Conservation (phyloP, 139 green algal genomes). For the Coelastrella sp. region DNA sequence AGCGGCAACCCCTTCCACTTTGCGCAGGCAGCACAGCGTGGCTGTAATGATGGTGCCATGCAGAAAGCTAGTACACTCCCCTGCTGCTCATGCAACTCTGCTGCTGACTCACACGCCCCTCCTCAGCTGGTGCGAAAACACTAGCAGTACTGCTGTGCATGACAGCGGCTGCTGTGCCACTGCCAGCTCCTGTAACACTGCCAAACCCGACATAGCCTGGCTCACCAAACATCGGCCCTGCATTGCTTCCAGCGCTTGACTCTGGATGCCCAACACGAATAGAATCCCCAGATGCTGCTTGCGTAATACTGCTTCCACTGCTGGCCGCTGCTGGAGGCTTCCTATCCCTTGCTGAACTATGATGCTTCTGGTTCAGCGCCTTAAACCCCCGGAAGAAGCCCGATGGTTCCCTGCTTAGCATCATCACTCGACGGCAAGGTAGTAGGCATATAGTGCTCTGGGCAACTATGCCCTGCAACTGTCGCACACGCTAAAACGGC, state of each 20-base stretch:
- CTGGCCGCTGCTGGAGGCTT: not conserved
- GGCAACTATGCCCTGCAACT: no score
- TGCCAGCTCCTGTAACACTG: not conserved
- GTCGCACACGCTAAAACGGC: no score
- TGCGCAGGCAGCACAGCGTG: no score
- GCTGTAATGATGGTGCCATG: not conserved
- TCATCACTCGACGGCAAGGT: no score
- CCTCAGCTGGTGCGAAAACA: not conserved
- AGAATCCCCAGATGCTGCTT: not conserved
- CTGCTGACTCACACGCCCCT: not conserved
- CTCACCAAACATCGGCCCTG: not conserved
- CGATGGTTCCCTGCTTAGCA: slow-evolving; percentile 25
- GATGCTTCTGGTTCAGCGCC: not conserved
- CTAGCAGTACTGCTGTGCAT: not conserved
- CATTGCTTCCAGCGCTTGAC: not conserved
- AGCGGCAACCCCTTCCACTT: not conserved
- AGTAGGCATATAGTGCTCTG: no score
- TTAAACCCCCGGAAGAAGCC: slow-evolving; percentile 34
- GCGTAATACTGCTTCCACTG: not conserved
- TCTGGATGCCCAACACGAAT: not conserved
- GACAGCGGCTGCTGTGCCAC: not conserved
- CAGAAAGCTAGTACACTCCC: no score
- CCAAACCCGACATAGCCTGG: not conserved
- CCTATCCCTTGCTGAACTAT: not conserved
- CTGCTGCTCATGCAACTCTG: not conserved